Base-by-base conservation (phyloP, 2,329 filamentous ascomycete genomes). In the Fonsecaea multimorphosa region DNA sequence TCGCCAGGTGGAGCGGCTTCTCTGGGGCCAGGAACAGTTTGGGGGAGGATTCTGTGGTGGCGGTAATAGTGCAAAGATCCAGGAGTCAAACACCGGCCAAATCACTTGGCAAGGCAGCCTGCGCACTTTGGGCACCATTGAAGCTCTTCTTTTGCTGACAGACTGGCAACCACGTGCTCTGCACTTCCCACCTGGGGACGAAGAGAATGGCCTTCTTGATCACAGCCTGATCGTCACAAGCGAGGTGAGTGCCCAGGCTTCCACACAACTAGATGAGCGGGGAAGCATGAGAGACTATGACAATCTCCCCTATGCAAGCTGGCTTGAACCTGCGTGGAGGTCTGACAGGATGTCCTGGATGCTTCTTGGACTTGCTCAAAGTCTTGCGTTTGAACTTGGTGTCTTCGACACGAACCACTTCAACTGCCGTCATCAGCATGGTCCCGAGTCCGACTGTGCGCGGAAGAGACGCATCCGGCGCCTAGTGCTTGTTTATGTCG, bases 1-100 rank as follows among this genome's bases (percentile, higher is more conserved):
- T 58, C 91, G 92, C 65, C 97, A 98, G 91, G 95, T 98, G 70
- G 92, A 97, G 77, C 88, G 94, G 36, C 91, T 96, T 71, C 88
- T 98, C 40, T 98, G 93, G 91, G 95, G 93, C 8, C 94, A 97
- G 75, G 94, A 98, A 77, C 92, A 96, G 59, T 97, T 97, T 74
- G 94, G 93, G 32, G 92, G 92, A 29, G 92, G 91, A 16, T 93
- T 94, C 76, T 92, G 90, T 73, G 90, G 90, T 59, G 91, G 89
- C 2, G 90, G 89, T 24, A 69, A 31, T 53, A 85, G 85, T 51
- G 73, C 77, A 72, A 84, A 87, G 67, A 88, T 86, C 14, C 90
- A 87, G 58, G 90, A 86, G 76, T 90, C 88, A 3, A 87, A 90
- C 68, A 80, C 81, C 16, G 80, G 84, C 14, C 85, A 84, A 70